Base-by-base conservation (phyloP, 768 basidiomycete genomes). In the Lentinula lateritia region DNA sequence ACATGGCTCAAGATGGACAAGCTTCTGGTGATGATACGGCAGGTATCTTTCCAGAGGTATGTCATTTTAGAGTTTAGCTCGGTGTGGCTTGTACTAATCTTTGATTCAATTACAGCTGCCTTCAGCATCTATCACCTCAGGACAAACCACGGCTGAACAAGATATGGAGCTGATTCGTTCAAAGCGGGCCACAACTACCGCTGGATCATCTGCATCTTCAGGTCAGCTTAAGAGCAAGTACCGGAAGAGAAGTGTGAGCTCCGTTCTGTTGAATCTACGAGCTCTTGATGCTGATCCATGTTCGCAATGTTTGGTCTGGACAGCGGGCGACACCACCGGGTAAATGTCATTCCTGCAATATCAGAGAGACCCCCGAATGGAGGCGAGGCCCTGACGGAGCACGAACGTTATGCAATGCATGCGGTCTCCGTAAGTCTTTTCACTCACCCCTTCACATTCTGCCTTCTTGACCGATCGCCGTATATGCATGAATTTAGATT, bases 351-450 rank as follows among this genome's bases (percentile, higher is more conserved):
- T 92, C 91, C 36, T 93, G 91, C 71, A 90, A 91, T 74, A 92
- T 92, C 60, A 80, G 88, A 62, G 91, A 93, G 70, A 93, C 91
- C 4, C 91, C 91, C n/a, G 91, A 93, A 71, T 93, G 91, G 91
- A 74, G 91, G 58, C 82, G 90, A 28, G 91, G 91, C 15, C 91
- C 91, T 2, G 91, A 92, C 68, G 91, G 91, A 4, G 90, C 91
- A 28, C 76, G 91, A 68, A 93, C 91, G 7, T 70, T 93, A 67
- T 93, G 91, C 69, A 93, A 92, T 70, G 91, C 91, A 46, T 93
- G 91, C 73, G 91, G 91, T 36, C 74, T 93, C 66, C 91, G 91
- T 93, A 71, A 70, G 88, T 85, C 36, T 38, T 58, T 54, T 28
- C 13, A 23, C 10, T 5, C 13, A 13, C 2, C 32, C 8, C 50